These are phyloP conservation scores for Tetraselmis striata DNA, from an alignment of 139 green algal genomes.

Conservation along the genomic window DNA sequence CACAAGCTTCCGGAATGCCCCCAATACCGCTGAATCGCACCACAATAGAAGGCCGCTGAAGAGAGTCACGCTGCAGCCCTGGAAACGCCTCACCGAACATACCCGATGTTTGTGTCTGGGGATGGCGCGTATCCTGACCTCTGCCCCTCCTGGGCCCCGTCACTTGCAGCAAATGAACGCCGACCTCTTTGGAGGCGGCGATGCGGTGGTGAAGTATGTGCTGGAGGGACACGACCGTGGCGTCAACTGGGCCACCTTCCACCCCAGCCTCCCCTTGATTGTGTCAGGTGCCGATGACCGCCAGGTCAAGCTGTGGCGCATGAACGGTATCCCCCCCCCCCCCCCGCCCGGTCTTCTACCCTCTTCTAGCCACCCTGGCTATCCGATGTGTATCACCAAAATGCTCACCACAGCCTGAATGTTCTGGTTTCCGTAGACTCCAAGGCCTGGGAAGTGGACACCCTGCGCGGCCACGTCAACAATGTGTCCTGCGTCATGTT, in stretches of 20 bases:
- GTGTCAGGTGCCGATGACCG: slow-evolving; percentile 98
- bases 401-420: too few relatives aligned
- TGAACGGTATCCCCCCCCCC: too few relatives aligned
- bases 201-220: slow-evolving; percentile 98
- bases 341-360: too few relatives aligned
- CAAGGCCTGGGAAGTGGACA: slow-evolving; percentile 99
- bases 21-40: too few relatives aligned
- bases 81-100: too few relatives aligned
- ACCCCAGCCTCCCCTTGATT: slow-evolving; percentile 95
- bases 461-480: slow-evolving; percentile 98
- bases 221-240: slow-evolving; percentile 97
- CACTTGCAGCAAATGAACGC: slow-evolving; percentile 66
- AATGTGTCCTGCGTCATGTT: slow-evolving; percentile 99
- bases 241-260: slow-evolving; percentile 98
- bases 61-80: too few relatives aligned
- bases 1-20: too few relatives aligned
- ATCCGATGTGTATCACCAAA: too few relatives aligned
- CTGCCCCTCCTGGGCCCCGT: background rate
- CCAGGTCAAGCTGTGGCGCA: slow-evolving; percentile 98
- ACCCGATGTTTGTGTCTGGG: too few relatives aligned
- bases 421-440: slow-evolving; percentile 74
- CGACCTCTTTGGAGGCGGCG: slow-evolving; percentile 95
- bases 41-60: too few relatives aligned
- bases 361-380: too few relatives aligned
- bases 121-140: too few relatives aligned